Evolutionary conservation across 306 rosid species (phyloP).

Genomic region (Rosa chinensis): DNA sequence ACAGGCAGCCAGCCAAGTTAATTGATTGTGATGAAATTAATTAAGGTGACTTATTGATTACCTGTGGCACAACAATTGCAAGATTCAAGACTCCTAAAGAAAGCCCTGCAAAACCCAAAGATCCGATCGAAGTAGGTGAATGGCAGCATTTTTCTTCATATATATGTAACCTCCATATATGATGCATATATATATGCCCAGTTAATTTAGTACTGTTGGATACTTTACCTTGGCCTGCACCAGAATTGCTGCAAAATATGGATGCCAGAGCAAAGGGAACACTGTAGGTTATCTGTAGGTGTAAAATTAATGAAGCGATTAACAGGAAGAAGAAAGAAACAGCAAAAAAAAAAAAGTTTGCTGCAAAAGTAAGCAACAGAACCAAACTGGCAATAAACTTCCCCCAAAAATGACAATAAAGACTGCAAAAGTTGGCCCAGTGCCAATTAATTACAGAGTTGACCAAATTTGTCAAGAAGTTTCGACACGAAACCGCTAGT

Average conservation of each 20-base stretch:
- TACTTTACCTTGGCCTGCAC: slow-evolving; percentile 86
- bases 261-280: slow-evolving; percentile 93
- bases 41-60: not conserved
- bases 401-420: not conserved
- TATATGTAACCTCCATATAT: not conserved
- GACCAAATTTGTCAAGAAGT: not conserved
- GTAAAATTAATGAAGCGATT: not conserved
- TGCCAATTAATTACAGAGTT: not conserved
- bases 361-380: not conserved
- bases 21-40: too few species aligned
- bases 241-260: slow-evolving; percentile 59
- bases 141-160: not conserved
- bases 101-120: slow-evolving; percentile 50
- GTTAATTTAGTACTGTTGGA: not conserved
- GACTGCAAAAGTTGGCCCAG: not conserved
- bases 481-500: not conserved
- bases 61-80: slow-evolving; percentile 79
- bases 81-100: slow-evolving; percentile 80
- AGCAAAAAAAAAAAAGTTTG: not conserved
- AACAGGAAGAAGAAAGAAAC: not conserved
- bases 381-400: not conserved
- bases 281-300: slow-evolving; percentile 67
- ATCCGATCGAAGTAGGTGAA: not conserved
- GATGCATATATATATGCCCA: too few species aligned
- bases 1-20: not conserved